These are phyloP conservation scores for Colletotrichum somersetense DNA, from an alignment of 2,329 filamentous ascomycete genomes.

Conservation along the genomic window DNA sequence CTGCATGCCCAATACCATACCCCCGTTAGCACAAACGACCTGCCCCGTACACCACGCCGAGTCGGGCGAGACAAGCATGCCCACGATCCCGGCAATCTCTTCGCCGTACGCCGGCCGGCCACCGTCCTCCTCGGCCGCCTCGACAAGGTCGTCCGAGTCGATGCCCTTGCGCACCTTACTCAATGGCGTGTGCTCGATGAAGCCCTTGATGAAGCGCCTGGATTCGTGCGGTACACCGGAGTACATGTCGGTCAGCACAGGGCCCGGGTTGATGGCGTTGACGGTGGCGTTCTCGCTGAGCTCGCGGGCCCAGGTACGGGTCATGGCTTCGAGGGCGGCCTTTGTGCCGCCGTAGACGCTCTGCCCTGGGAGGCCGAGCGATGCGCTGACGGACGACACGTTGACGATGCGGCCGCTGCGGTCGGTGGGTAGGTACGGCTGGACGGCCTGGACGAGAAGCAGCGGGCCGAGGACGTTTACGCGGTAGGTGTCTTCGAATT, in stretches of 20 bases:
- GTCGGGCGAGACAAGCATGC: constrained; percentile 80
- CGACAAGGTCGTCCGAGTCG: constrained; percentile 73
- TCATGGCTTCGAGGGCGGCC: constrained; percentile 71
- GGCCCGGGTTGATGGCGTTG: constrained; percentile 70
- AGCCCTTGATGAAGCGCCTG: constrained; percentile 56
- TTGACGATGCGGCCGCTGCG: constrained; percentile 70
- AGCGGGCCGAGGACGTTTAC: constrained; percentile 88
- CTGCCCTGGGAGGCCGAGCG: constrained; percentile 66
- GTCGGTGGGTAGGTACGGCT: constrained; percentile 77
- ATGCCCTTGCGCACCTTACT: constrained; percentile 70
- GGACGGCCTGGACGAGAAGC: constrained; percentile 79
- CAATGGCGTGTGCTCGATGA: constrained; percentile 69
- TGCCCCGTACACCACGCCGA: constrained; percentile 84
- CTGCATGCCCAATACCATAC: constrained; percentile 65
- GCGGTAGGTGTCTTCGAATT: constrained; percentile 80
- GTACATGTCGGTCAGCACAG: constrained; percentile 68
- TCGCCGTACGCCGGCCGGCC: constrained; percentile 73
- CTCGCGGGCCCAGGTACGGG: constrained; percentile 70
- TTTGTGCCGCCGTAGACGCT: constrained; percentile 70
- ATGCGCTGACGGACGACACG: constrained; percentile 67
- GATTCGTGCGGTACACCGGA: constrained; percentile 57
- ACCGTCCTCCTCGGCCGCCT: constrained; percentile 66
- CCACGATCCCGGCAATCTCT: constrained; percentile 82
- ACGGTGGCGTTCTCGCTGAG: constrained; percentile 66
- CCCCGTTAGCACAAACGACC: constrained; percentile 84